Percentiles rank a stretch among this genome's conserved stretches.
Conservation (phyloP, 768 basidiomycete species). For the Cubamyces lactineus region DNA sequence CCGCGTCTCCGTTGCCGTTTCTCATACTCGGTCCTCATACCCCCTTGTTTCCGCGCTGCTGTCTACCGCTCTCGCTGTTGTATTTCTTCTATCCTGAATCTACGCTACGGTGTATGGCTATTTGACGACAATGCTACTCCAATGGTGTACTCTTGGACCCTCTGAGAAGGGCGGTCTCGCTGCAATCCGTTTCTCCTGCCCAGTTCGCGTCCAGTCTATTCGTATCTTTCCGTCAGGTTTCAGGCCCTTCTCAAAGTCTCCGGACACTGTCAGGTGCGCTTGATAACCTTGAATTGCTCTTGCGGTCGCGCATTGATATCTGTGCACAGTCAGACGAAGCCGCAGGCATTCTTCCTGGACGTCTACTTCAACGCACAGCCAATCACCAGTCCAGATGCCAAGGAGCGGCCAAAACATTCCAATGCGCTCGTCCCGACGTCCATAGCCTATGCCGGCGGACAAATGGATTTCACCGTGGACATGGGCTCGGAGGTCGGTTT, state of each 20-base stretch:
- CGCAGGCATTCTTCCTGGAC: slow-evolving; percentile 72
- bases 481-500: slow-evolving; percentile 68
- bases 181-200: slow-evolving; percentile 70
- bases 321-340: slow-evolving; percentile 62
- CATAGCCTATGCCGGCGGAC: slow-evolving; percentile 72
- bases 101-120: not conserved
- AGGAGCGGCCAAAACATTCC: slow-evolving; percentile 63
- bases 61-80: not conserved
- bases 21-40: not conserved
- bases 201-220: slow-evolving; percentile 69
- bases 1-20: not conserved
- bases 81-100: not conserved
- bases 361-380: slow-evolving; percentile 76
- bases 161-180: slow-evolving; percentile 60
- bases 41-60: not conserved
- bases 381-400: slow-evolving; percentile 46
- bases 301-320: slow-evolving; percentile 14
- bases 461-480: slow-evolving; percentile 66
- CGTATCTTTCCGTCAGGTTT: slow-evolving; percentile 70
- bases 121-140: slow-evolving; percentile 48
- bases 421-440: slow-evolving; percentile 75
- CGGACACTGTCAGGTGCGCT: slow-evolving; percentile 48
- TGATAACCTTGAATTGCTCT: not conserved
- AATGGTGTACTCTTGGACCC: slow-evolving; percentile 69
- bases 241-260: slow-evolving; percentile 61